phyloP scores from a whole-genome alignment of 805 yeast species.

The Starmerella bacillaris region DNA sequence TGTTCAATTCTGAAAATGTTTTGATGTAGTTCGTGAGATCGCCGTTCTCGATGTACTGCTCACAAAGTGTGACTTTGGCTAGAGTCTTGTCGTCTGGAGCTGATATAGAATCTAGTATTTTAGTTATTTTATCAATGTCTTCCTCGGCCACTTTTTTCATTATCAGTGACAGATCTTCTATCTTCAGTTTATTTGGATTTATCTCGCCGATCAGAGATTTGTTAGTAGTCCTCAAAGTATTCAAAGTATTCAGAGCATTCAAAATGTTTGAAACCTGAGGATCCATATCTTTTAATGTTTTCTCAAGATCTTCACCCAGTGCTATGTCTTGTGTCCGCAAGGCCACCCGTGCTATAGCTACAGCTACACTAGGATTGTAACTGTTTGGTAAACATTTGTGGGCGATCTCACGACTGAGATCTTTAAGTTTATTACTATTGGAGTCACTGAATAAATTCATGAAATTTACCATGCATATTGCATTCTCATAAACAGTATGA shows the following conservation, averaged over 20 bases:
- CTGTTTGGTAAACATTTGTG: constrained; percentile 3
- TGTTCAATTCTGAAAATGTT: constrained; percentile 1
- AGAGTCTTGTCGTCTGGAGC: not conserved
- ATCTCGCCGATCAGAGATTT: too few species aligned
- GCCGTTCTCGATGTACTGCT: constrained; percentile 8
- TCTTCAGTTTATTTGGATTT: constrained; percentile 2
- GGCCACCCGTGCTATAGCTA: constrained; percentile 8
- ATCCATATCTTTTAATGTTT: too few species aligned
- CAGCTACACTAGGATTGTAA: constrained; percentile 4
- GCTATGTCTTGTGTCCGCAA: constrained; percentile 5
- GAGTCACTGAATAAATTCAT: constrained; percentile 10
- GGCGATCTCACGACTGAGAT: constrained; percentile 8
- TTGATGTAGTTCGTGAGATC: constrained; percentile 2
- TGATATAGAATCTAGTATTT: not conserved
- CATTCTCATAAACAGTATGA: constrained; percentile 2
- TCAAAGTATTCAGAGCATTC: too few species aligned
- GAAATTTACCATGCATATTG: constrained; percentile 5
- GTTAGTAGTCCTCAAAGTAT: not conserved
- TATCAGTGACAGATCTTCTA: not conserved
- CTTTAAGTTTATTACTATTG: constrained; percentile 1
- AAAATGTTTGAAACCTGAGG: too few species aligned
- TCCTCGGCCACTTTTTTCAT: not conserved
- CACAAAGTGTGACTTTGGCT: constrained; percentile 8
- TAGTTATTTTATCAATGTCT: not conserved
- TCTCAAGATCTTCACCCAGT: constrained; percentile 1